These are phyloP conservation scores for Saccharomyces jurei DNA, from an alignment of 805 yeast species.

Conservation along the genomic window DNA sequence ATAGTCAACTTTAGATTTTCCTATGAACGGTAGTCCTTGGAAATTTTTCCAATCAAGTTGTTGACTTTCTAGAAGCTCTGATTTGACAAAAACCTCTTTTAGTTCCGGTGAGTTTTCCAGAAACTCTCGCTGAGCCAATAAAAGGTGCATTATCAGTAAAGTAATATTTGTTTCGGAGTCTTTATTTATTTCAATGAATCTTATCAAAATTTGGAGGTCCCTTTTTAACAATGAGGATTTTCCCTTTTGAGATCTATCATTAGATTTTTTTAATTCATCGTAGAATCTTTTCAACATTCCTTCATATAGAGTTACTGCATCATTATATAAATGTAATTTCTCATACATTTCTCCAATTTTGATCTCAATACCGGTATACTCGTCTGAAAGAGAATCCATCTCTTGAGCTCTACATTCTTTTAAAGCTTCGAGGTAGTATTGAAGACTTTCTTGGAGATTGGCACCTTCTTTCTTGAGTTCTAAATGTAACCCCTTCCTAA, in stretches of 20 bases:
- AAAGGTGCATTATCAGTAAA: conserved; percentile 47
- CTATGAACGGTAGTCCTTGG: not conserved
- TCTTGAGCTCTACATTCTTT: conserved; percentile 45
- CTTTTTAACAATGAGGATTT: conserved; percentile 51
- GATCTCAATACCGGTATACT: conserved; percentile 80
- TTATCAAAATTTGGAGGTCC: conserved; percentile 57
- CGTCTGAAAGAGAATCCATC: conserved; percentile 54
- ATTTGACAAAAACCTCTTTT: conserved; percentile 16
- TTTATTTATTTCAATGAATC: conserved; percentile 45
- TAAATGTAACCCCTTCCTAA: conserved; percentile 73
- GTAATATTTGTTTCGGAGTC: conserved; percentile 42
- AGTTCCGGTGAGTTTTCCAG: conserved; percentile 30
- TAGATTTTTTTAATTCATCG: conserved; percentile 36
- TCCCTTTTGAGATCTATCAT: conserved; percentile 13
- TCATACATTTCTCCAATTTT: conserved; percentile 82
- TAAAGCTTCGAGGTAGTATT: conserved; percentile 65
- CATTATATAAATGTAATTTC: conserved; percentile 47
- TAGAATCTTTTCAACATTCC: conserved; percentile 52
- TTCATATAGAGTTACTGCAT: conserved; percentile 57
- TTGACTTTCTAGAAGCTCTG: conserved; percentile 7
- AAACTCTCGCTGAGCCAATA: conserved; percentile 55
- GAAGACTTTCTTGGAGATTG: conserved; percentile 51
- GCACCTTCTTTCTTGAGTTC: conserved; percentile 57
- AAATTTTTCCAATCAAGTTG: not conserved
- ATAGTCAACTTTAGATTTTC: not conserved